A percentile compares a stretch with the other conserved stretches of the same genome.
Conservation (phyloP, 192 early-diverging fungal genomes). For the Podila verticillata region DNA sequence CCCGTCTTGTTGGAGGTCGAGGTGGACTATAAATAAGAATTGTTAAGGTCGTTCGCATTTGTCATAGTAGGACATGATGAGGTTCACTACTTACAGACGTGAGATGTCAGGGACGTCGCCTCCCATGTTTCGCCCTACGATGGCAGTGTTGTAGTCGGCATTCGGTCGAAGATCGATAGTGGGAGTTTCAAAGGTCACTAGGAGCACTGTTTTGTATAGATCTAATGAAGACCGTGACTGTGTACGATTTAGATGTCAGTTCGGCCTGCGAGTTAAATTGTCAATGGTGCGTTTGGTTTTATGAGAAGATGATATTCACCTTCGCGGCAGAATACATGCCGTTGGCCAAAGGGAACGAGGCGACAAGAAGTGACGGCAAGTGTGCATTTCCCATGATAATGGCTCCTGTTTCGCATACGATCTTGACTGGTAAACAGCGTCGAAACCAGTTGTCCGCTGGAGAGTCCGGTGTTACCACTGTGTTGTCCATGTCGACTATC, state of each 20-base stretch:
- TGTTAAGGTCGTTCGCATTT: not conserved
- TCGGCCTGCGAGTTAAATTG: not conserved
- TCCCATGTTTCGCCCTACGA: slow-evolving; percentile 30
- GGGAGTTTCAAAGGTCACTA: slow-evolving; percentile 60
- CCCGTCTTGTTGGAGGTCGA: slow-evolving; percentile 3
- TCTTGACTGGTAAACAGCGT: slow-evolving; percentile 71
- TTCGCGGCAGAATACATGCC: slow-evolving; percentile 65
- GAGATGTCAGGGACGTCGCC: slow-evolving; percentile 34
- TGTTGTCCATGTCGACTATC: slow-evolving; percentile 49
- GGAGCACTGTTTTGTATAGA: slow-evolving; percentile 65
- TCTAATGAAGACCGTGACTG: slow-evolving; percentile 67
- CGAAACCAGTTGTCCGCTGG: slow-evolving; percentile 59
- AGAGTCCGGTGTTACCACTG: slow-evolving; percentile 11
- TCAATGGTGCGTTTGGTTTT: not conserved
- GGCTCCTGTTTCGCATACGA: slow-evolving; percentile 70
- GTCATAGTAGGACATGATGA: not conserved
- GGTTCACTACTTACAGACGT: slow-evolving; percentile 20
- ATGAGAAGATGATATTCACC: slow-evolving; percentile 25
- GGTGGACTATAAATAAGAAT: slow-evolving; percentile 21
- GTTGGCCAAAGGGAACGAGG: slow-evolving; percentile 63
- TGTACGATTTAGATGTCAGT: not conserved
- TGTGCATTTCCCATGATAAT: slow-evolving; percentile 78
- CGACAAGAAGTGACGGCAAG: slow-evolving; percentile 67
- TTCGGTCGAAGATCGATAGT: slow-evolving; percentile 67
- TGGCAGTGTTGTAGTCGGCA: slow-evolving; percentile 65